Conservation (phyloP, 352 stramenopile genomes). For the Globisporangium takayamanum region DNA sequence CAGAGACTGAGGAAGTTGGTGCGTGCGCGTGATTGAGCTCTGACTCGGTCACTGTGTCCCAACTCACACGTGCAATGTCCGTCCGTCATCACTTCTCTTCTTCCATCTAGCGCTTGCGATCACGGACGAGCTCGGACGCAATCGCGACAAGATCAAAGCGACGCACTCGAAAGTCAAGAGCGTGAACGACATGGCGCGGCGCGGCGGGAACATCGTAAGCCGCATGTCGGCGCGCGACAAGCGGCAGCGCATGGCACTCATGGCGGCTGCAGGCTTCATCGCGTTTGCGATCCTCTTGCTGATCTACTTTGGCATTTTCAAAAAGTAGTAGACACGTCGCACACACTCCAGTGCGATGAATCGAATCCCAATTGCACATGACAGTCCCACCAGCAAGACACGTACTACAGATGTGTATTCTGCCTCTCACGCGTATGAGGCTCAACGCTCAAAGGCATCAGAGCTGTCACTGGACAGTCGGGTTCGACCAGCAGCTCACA, state of each 20-base stretch:
- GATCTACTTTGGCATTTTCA: conserved; percentile 89
- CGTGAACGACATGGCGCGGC: conserved; percentile 81
- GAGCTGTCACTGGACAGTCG: too few relatives aligned
- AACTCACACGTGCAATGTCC: background rate
- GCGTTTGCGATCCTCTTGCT: conserved; percentile 76
- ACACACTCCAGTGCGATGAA: background rate
- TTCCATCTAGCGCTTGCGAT: conserved; percentile 53
- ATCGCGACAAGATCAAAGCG: conserved; percentile 82
- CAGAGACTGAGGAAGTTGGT: conserved; percentile 85
- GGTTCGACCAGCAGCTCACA: conserved; percentile 20
- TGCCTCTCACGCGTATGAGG: too few relatives aligned
- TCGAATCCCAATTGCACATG: background rate
- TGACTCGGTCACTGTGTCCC: background rate
- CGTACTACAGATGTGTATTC: background rate
- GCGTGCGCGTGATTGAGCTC: conserved; percentile 10
- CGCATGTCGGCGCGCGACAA: conserved; percentile 84
- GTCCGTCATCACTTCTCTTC: background rate
- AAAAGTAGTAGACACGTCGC: conserved; percentile 39
- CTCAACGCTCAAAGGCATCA: too few relatives aligned
- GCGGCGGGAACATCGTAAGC: conserved; percentile 74
- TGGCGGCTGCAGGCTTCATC: conserved; percentile 72
- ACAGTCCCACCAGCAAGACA: background rate
- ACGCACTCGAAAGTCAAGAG: conserved; percentile 79
- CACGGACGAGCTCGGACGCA: conserved; percentile 74
- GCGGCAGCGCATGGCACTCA: conserved; percentile 65